Evolutionary conservation across 257 asterid genomes (phyloP).

Genomic region (Leptodermis oblonga): DNA sequence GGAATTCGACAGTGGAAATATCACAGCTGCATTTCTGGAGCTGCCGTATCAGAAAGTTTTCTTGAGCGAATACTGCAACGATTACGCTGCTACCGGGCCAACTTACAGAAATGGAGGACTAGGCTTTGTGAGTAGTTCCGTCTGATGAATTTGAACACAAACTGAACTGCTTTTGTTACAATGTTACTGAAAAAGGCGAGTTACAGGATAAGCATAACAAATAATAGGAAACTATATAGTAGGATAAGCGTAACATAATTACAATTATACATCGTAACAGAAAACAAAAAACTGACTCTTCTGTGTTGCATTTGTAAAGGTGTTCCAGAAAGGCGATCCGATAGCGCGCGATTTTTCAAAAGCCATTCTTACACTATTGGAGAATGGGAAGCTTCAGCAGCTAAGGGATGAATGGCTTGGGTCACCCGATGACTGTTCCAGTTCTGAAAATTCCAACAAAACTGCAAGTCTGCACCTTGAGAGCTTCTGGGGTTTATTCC

Average conservation of each 20-base stretch:
- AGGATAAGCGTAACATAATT: no score
- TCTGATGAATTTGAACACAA: no score
- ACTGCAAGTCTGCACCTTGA: slow-evolving; percentile 21
- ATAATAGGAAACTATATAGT: no score
- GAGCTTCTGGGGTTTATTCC: slow-evolving; percentile 40
- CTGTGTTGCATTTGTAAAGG: slow-evolving; percentile 14
- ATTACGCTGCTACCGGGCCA: slow-evolving; percentile 24
- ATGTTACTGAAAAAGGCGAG: no score
- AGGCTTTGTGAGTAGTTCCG: slow-evolving; percentile 31
- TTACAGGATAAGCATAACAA: no score
- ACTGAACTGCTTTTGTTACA: not conserved
- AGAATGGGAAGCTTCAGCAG: slow-evolving; percentile 20
- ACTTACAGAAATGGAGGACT: slow-evolving; percentile 36
- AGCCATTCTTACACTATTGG: slow-evolving; percentile 31
- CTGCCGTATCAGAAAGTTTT: slow-evolving; percentile 36
- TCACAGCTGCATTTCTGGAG: slow-evolving; percentile 36
- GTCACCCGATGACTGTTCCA: slow-evolving; percentile 20
- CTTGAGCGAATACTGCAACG: slow-evolving; percentile 26
- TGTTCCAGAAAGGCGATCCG: slow-evolving; percentile 36
- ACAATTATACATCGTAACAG: no score
- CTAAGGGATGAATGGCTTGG: slow-evolving; percentile 23
- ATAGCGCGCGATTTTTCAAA: slow-evolving; percentile 31
- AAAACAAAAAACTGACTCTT: not conserved
- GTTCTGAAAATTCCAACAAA: slow-evolving; percentile 2
- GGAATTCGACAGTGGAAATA: slow-evolving; percentile 26